Conservation (phyloP, 2,329 filamentous ascomycete genomes). For the Graphiopsis chlorocephala region DNA sequence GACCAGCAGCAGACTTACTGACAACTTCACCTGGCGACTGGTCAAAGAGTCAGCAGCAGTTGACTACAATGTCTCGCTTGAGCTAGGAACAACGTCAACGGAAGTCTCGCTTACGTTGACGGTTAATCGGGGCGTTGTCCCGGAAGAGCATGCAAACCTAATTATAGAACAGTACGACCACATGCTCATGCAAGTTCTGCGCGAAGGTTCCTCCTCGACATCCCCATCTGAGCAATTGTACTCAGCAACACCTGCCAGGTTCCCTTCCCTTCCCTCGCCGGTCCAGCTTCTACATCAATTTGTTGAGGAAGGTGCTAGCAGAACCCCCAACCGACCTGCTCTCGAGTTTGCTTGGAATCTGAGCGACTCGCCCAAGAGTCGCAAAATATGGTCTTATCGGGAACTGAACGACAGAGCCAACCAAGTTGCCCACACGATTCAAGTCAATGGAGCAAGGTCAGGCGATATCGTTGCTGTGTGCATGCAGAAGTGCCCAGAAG, state of each 20-base stretch:
- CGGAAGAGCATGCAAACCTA: conserved; percentile 63
- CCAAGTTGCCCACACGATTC: conserved; percentile 65
- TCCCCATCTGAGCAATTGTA: conserved; percentile 45
- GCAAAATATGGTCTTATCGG: conserved; percentile 68
- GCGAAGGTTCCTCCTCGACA: not conserved
- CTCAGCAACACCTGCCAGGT: conserved; percentile 57
- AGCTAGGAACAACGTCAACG: conserved; percentile 60
- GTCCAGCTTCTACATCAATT: conserved; percentile 71
- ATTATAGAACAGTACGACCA: conserved; percentile 71
- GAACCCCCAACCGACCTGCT: conserved; percentile 60
- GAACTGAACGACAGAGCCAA: conserved; percentile 71
- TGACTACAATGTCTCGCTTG: conserved; percentile 78
- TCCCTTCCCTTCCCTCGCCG: conserved; percentile 55
- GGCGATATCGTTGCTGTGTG: conserved; percentile 71
- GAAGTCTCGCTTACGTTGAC: conserved; percentile 64
- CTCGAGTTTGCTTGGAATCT: conserved; percentile 65
- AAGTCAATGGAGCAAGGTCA: conserved; percentile 45
- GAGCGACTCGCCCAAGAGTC: conserved; percentile 44
- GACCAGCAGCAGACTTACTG: conserved; percentile 25
- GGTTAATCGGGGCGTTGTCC: conserved; percentile 63
- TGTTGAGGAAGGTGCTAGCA: conserved; percentile 62
- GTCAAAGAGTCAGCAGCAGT: conserved; percentile 65
- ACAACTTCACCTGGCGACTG: conserved; percentile 54
- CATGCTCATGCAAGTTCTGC: conserved; percentile 58
- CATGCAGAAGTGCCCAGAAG: conserved; percentile 82